Base-by-base conservation (phyloP, 176 grass and related monocot genomes). In the Carex scoparia region DNA sequence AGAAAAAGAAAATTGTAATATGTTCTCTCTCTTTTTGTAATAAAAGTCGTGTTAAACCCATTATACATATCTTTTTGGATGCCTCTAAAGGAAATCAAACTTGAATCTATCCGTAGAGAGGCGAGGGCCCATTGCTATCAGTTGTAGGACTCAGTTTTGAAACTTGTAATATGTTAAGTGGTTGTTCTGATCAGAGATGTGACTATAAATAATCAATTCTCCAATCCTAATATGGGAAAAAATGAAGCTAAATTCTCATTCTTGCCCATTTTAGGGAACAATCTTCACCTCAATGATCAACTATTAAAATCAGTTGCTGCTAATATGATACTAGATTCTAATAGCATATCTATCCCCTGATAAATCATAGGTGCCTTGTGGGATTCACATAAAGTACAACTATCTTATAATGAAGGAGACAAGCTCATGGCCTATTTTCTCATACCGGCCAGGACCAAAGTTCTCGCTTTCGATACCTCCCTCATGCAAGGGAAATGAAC, bases 361-460 rank as follows among this genome's bases (percentile, higher is more conserved):
- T 89, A 85, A 84, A 64, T 1, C 19, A 44, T 84, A 98, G 95
- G 95, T 98, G 81, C 92, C 95, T 75, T 90, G 87, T 89, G 92
- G 92, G 18, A 90, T 90, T 73, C 87, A 94, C 92, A 90, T 94
- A 89, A 94, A 90, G 81, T 98, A 98, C 78, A 98, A 94, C 87
- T 98, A 98, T 90, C 89, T 98, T 80, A 49, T 98, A 83, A 89
- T 86, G 84, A 87, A 87, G 16, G 30, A 51, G 80, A 83, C 14
- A 68, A 37, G 57, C 54, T 84, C 82, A 84, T 92, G 76, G 79
- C 78, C 69, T 81, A 76, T 87, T 86, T 79, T 84, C 58, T 16
- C 81, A 87, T 98, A 93, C 89, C 91, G 91, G 76, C 84, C 67
- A 61, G 92, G 95, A 51, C 95, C 95, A 44, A 89, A 89, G 37